Percentiles rank a stretch among this genome's conserved stretches.
Evolutionary conservation across 208 protist species (phyloP).

Genomic region (Leishmania braziliensis): DNA sequence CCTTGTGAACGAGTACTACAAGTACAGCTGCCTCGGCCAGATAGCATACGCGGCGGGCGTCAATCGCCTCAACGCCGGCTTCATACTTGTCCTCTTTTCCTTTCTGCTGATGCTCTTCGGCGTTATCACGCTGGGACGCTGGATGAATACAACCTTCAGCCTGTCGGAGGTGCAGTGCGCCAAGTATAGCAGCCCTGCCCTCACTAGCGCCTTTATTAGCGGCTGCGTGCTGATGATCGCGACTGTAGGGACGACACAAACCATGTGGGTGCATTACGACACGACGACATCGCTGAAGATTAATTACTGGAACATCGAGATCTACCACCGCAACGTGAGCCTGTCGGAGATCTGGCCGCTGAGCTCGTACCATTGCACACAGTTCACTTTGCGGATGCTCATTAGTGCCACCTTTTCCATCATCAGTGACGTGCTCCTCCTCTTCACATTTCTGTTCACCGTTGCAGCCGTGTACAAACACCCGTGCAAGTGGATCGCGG

Average conservation of each 20-base stretch:
- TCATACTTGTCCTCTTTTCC: conserved; percentile 37
- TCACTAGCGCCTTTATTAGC: conserved; percentile 23
- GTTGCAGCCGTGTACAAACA: conserved; percentile 49
- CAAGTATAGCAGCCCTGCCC: conserved; percentile 16
- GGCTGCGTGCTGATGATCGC: conserved; percentile 34
- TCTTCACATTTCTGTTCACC: conserved; percentile 30
- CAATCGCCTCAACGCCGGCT: conserved; percentile 53
- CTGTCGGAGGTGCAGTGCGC: conserved; percentile 23
- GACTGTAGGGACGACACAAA: conserved; percentile 42
- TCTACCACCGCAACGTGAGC: conserved; percentile 30
- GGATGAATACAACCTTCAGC: conserved; percentile 30
- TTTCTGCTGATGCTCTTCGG: conserved; percentile 48
- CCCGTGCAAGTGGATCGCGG: conserved; percentile 36
- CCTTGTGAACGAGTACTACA: conserved; percentile 53
- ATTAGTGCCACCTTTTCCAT: conserved; percentile 47
- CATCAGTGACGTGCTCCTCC: conserved; percentile 43
- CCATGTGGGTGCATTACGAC: conserved; percentile 53
- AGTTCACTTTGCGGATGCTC: conserved; percentile 32
- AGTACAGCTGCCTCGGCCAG: conserved; percentile 48
- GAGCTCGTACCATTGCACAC: conserved; percentile 38
- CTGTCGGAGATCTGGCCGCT: conserved; percentile 41
- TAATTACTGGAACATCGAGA: conserved; percentile 51
- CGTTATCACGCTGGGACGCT: conserved; percentile 34
- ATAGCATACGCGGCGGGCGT: conserved; percentile 31
- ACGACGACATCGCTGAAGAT: conserved; percentile 36